Conservation (phyloP, 148 eudicot genomes). For the Amaranthus cruentus region DNA sequence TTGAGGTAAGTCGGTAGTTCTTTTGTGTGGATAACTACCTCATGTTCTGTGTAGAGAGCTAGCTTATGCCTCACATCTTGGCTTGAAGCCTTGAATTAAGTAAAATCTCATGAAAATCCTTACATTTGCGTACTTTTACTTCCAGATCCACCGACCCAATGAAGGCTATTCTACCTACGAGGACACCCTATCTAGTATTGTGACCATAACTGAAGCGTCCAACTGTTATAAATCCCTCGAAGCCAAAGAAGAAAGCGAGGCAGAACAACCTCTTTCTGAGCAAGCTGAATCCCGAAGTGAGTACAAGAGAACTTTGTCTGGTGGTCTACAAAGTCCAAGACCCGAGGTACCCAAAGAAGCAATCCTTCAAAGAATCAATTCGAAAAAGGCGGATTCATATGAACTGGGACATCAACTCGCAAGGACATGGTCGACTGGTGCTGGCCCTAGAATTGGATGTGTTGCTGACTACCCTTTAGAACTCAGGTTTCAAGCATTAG, state of each 20-base stretch:
- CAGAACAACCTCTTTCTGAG: slow-evolving; percentile 22
- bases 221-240: slow-evolving; percentile 16
- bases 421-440: slow-evolving; percentile 71
- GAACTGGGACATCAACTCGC: slow-evolving; percentile 68
- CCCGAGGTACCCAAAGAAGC: slow-evolving; percentile 54
- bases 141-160: slow-evolving; percentile 51
- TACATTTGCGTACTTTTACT: neutral
- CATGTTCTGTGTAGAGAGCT: no score
- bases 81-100: neutral
- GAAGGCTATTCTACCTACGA: slow-evolving; percentile 53
- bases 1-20: slow-evolving; percentile 41
- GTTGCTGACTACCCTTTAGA: slow-evolving; percentile 76
- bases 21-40: slow-evolving; percentile 1
- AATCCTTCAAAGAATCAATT: slow-evolving; percentile 64
- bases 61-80: neutral
- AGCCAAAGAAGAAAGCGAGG: slow-evolving; percentile 18
- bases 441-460: slow-evolving; percentile 86
- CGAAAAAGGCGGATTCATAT: slow-evolving; percentile 56
- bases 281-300: slow-evolving; percentile 24
- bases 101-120: no score
- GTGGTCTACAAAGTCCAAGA: slow-evolving; percentile 77
- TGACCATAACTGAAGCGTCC: slow-evolving; percentile 16
- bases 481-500: slow-evolving; percentile 69
- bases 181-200: slow-evolving; percentile 21
- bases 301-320: slow-evolving; percentile 71